phyloP scores from a whole-genome alignment of 106 monocot genomes.

The Dendrobium huoshanense region DNA sequence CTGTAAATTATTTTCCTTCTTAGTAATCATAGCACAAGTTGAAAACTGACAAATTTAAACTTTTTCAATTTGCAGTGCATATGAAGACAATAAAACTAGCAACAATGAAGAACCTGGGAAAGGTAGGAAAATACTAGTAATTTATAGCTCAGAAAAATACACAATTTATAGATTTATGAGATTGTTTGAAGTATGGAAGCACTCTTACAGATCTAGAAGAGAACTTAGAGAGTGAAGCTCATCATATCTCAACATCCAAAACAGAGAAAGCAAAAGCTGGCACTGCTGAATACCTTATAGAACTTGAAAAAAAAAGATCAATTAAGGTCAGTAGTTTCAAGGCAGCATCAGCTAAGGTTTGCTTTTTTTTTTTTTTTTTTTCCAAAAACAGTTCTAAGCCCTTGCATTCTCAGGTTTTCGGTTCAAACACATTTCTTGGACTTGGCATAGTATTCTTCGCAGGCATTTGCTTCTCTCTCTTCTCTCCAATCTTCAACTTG shows the following conservation, averaged over 20 bases:
- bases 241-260: constrained; percentile 13
- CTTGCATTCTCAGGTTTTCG: constrained; percentile 40
- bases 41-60: too few relatives aligned
- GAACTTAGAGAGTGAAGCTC: constrained; percentile 43
- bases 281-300: constrained; percentile 70
- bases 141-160: neutral
- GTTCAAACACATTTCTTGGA: constrained; percentile 41
- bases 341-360: too few relatives aligned
- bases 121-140: neutral
- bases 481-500: constrained; percentile 87
- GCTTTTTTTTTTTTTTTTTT: too few relatives aligned
- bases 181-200: too few relatives aligned
- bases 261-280: constrained; percentile 54
- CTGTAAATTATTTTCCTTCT: neutral
- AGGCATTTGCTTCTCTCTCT: constrained; percentile 82
- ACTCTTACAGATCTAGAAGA: constrained; percentile 11
- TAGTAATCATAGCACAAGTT: neutral
- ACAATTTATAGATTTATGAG: neutral
- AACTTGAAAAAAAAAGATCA: constrained; percentile 69
- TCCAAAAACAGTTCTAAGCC: too few relatives aligned
- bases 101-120: neutral
- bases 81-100: neutral
- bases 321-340: constrained; percentile 54
- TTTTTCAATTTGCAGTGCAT: neutral
- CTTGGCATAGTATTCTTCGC: constrained; percentile 75